phyloP scores from a whole-genome alignment of 441 rosid species.

The Macaranga tanarius region DNA sequence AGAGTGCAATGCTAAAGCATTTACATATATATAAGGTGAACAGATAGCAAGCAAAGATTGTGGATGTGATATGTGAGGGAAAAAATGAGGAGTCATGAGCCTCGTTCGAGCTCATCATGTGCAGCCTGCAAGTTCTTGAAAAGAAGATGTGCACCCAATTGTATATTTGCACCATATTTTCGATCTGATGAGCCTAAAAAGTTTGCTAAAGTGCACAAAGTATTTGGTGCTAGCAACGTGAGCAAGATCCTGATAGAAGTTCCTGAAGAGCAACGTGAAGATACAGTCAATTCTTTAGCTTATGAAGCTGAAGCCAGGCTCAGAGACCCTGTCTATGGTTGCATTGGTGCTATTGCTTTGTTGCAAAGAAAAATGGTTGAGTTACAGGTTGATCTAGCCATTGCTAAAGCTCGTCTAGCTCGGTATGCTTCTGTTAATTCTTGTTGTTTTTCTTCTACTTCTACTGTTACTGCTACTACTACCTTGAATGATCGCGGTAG shows the following conservation, averaged over 20 bases:
- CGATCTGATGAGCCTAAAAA: constrained; percentile 65
- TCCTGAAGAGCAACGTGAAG: constrained; percentile 86
- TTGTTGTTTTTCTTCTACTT: background rate
- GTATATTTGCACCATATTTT: constrained; percentile 86
- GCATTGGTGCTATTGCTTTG: constrained; percentile 87
- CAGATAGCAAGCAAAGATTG: background rate
- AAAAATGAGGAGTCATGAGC: constrained; percentile 68
- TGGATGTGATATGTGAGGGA: constrained; percentile 33
- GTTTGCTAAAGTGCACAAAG: constrained; percentile 84
- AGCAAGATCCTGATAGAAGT: constrained; percentile 83
- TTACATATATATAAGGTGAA: background rate
- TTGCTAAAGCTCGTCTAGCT: constrained; percentile 72
- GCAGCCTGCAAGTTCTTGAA: constrained; percentile 92
- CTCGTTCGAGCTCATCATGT: constrained; percentile 80
- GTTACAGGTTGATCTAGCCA: constrained; percentile 75
- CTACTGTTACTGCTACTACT: constrained; percentile 19
- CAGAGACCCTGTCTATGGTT: constrained; percentile 83
- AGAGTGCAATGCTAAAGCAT: background rate
- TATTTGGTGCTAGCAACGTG: constrained; percentile 92
- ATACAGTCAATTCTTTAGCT: constrained; percentile 77
- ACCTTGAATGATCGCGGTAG: constrained; percentile 21
- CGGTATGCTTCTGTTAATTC: constrained; percentile 38
- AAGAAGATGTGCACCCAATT: constrained; percentile 67
- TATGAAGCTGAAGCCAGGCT: constrained; percentile 93
- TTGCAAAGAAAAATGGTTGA: constrained; percentile 70